These are phyloP conservation scores for Apiospora koreana DNA, from an alignment of 2,329 filamentous ascomycete species.

Conservation along the genomic window DNA sequence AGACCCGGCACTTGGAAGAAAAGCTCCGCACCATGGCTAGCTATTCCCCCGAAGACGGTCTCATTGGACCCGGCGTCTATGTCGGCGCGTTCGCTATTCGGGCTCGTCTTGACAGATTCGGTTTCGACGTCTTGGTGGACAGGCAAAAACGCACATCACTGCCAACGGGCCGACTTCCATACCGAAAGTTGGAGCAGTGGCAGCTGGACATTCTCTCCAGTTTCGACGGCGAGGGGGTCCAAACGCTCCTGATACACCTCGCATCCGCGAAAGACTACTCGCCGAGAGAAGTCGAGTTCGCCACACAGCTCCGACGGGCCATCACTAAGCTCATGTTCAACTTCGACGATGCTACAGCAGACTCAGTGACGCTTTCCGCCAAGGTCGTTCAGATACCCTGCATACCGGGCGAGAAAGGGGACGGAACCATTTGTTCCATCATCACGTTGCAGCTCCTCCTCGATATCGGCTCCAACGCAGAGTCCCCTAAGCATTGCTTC, in stretches of 20 bases:
- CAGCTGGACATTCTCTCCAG: conserved; percentile 56
- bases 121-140: conserved; percentile 65
- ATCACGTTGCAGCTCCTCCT: conserved; percentile 63
- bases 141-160: conserved; percentile 58
- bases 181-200: conserved; percentile 53
- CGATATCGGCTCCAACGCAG: conserved; percentile 58
- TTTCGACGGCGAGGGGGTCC: conserved; percentile 45
- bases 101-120: conserved; percentile 47
- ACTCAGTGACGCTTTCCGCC: conserved; percentile 40
- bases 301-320: conserved; percentile 41
- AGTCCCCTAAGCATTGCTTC: conserved; percentile 56
- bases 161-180: conserved; percentile 57
- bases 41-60: conserved; percentile 45
- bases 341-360: conserved; percentile 42
- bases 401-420: conserved; percentile 9
- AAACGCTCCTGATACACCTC: not conserved
- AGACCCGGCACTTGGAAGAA: conserved; percentile 57
- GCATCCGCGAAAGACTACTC: conserved; percentile 19
- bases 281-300: conserved; percentile 46
- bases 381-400: conserved; percentile 42
- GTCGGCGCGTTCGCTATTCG: conserved; percentile 60
- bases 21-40: conserved; percentile 66
- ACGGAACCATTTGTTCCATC: conserved; percentile 35
- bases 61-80: conserved; percentile 55
- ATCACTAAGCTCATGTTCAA: conserved; percentile 36